A percentile compares a stretch with the other conserved stretches of the same genome.
phyloP scores from a whole-genome alignment of 2,329 filamentous ascomycete species.

The Sclerotinia sclerotiorum region DNA sequence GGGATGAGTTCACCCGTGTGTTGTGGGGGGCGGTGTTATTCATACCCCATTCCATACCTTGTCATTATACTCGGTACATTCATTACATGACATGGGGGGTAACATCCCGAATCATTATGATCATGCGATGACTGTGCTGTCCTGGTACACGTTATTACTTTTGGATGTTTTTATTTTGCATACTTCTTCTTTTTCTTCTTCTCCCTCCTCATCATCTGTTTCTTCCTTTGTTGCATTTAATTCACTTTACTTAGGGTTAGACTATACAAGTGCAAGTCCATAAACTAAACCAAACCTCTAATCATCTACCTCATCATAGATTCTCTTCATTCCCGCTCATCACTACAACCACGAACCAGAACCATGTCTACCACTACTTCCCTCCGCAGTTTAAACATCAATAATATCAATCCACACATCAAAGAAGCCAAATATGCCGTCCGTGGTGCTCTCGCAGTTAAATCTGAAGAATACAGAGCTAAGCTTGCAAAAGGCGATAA shows the following conservation, averaged over 20 bases:
- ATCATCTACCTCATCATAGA: constrained; percentile 10
- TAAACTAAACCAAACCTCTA: constrained; percentile 12
- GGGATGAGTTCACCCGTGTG: background rate
- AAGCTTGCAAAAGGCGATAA: constrained; percentile 59
- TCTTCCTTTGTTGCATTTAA: background rate
- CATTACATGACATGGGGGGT: too few relatives aligned
- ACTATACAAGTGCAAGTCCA: constrained; percentile 11
- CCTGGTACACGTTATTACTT: constrained; percentile 5
- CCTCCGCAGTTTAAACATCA: constrained; percentile 61
- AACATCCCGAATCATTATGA: background rate
- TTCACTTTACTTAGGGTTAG: background rate
- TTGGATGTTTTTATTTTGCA: background rate
- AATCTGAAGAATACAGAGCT: constrained; percentile 86
- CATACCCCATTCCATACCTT: constrained; percentile 1
- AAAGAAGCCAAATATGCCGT: constrained; percentile 92
- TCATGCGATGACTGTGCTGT: constrained; percentile 16
- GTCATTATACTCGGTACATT: background rate
- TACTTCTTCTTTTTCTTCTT: background rate
- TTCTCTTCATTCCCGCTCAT: constrained; percentile 3
- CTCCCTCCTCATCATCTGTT: background rate
- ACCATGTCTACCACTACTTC: constrained; percentile 42
- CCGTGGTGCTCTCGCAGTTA: constrained; percentile 89
- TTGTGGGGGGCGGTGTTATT: background rate
- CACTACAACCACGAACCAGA: constrained; percentile 22
- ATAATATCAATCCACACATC: constrained; percentile 92